phyloP scores from a whole-genome alignment of 2,329 filamentous ascomycete genomes.

The Aspergillus piperis region DNA sequence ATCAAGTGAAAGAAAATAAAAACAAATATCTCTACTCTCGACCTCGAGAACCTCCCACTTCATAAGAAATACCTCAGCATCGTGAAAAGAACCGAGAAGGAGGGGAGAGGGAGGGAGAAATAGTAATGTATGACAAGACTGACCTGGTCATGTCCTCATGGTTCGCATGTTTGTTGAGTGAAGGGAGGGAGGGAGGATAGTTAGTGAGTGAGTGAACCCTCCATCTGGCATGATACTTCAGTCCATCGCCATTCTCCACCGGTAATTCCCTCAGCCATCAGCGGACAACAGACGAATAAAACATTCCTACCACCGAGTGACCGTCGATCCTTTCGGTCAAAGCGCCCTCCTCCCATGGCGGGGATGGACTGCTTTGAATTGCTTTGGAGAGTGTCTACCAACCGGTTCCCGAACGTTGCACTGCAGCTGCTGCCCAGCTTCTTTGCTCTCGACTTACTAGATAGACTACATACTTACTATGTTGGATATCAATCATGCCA shows the following conservation, averaged over 20 bases:
- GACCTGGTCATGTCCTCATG: not conserved
- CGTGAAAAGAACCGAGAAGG: not conserved
- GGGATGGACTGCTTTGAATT: not conserved
- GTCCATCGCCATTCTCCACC: not conserved
- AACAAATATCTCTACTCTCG: too few species aligned
- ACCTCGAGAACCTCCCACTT: not conserved
- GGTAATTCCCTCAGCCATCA: not conserved
- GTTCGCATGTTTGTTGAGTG: too few species aligned
- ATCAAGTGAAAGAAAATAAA: too few species aligned
- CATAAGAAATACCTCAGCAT: constrained; percentile 1
- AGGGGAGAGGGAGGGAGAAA: not conserved
- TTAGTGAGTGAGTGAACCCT: too few species aligned
- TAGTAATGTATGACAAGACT: not conserved
- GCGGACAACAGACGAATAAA: not conserved
- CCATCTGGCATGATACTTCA: not conserved
- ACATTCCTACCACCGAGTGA: not conserved
- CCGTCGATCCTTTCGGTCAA: not conserved
- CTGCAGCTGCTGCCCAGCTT: not conserved
- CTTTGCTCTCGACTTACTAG: too few species aligned
- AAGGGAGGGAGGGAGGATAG: too few species aligned
- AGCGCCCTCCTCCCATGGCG: not conserved
- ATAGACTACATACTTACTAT: too few species aligned
- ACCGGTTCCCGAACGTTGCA: not conserved
- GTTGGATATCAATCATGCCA: not conserved
- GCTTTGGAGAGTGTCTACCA: not conserved